A percentile compares a stretch with the other conserved stretches of the same genome.
Conservation (phyloP, 2,329 filamentous ascomycete genomes). For the Phoma sp. region DNA sequence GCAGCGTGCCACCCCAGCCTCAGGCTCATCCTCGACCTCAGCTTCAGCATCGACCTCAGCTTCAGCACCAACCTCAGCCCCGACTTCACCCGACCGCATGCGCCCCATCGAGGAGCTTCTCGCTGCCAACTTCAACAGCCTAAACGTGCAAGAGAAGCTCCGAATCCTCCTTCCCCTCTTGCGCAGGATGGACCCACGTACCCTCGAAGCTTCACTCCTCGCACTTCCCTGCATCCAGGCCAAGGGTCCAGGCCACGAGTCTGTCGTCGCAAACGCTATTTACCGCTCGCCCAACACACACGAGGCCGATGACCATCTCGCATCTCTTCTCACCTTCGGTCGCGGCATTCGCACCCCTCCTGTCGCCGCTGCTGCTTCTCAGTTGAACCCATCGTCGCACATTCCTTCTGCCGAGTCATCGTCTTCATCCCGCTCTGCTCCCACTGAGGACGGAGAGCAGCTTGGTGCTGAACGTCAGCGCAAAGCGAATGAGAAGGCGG, state of each 20-base stretch:
- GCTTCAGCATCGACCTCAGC: too few relatives aligned
- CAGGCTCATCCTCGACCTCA: too few relatives aligned
- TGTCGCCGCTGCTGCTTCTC: too few relatives aligned
- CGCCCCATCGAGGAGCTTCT: conserved; percentile 19
- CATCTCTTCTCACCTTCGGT: not conserved
- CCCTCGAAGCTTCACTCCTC: not conserved
- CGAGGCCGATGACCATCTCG: not conserved
- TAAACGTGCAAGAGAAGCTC: conserved; percentile 23
- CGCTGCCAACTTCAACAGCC: conserved; percentile 12
- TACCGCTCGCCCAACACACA: not conserved
- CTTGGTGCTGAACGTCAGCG: conserved; percentile 16
- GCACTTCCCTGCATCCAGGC: not conserved
- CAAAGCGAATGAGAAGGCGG: conserved; percentile 26
- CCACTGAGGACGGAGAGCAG: too few relatives aligned
- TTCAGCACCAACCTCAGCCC: not conserved
- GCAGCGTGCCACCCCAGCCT: too few relatives aligned
- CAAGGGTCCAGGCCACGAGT: conserved; percentile 5
- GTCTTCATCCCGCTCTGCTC: too few relatives aligned
- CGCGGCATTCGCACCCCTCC: too few relatives aligned
- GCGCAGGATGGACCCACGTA: conserved; percentile 22
- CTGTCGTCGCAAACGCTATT: not conserved
- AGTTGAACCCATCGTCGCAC: too few relatives aligned
- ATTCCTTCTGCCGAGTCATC: too few relatives aligned
- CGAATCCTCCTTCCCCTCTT: conserved; percentile 27
- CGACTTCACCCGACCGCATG: not conserved